Conservation (phyloP, 2,329 filamentous ascomycete genomes). For the Fusarium xylarioides region DNA sequence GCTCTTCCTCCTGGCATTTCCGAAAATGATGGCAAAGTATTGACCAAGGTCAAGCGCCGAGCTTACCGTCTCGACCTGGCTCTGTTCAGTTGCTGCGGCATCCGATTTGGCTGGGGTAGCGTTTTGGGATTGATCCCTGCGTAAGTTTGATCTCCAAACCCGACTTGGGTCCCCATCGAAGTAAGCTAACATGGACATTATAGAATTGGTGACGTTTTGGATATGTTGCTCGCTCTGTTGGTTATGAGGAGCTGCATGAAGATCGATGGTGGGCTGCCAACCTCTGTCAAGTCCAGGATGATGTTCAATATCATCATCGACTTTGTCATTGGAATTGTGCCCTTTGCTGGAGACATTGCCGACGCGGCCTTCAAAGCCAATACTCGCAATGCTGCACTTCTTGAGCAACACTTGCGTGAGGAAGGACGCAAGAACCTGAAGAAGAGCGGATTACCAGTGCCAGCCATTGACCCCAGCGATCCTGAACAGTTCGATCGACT, state of each 20-base stretch:
- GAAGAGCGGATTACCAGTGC: slow-evolving; percentile 56
- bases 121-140: slow-evolving; percentile 85
- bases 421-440: slow-evolving; percentile 69
- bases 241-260: slow-evolving; percentile 77
- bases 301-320: slow-evolving; percentile 80
- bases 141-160: slow-evolving; percentile 60
- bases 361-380: slow-evolving; percentile 81
- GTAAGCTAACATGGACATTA: slow-evolving; percentile 29
- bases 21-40: slow-evolving; percentile 79
- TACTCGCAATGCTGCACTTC: slow-evolving; percentile 75
- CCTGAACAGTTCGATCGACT: slow-evolving; percentile 60
- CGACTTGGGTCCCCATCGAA: neutral
- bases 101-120: slow-evolving; percentile 89
- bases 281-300: slow-evolving; percentile 73
- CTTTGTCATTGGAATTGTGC: slow-evolving; percentile 77
- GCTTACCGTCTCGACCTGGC: slow-evolving; percentile 88
- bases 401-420: slow-evolving; percentile 74
- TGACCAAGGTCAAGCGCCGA: slow-evolving; percentile 85
- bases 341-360: slow-evolving; percentile 77
- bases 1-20: slow-evolving; percentile 85
- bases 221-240: slow-evolving; percentile 77
- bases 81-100: slow-evolving; percentile 81
- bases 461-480: slow-evolving; percentile 61
- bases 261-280: slow-evolving; percentile 79
- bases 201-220: slow-evolving; percentile 78